These are phyloP conservation scores for Lolium perenne DNA, from an alignment of 176 grass and related monocot species.

Conservation along the genomic window DNA sequence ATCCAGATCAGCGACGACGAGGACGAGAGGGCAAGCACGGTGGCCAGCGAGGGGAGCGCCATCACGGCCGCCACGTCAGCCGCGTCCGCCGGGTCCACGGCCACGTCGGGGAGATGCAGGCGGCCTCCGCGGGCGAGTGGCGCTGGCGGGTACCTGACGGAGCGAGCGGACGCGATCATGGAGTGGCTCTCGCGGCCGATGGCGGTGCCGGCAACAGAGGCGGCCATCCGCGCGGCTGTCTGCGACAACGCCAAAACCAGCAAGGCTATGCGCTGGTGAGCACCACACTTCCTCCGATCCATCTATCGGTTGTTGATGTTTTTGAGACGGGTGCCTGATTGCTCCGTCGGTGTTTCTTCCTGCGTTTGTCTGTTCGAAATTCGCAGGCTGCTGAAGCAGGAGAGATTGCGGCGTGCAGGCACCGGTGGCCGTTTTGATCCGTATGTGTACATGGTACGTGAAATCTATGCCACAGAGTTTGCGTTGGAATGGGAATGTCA, in stretches of 20 bases:
- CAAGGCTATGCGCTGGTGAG: conserved; percentile 57
- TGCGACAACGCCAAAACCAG: conserved; percentile 48
- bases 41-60: conserved; percentile 57
- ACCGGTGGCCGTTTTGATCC: conserved; percentile 42
- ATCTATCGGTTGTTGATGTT: conserved; percentile 6
- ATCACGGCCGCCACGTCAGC: conserved; percentile 39
- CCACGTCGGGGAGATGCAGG: conserved; percentile 44
- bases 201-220: conserved; percentile 44
- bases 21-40: conserved; percentile 31
- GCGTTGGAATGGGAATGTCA: not conserved
- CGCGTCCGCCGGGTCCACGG: conserved; percentile 50
- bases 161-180: conserved; percentile 45
- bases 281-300: not conserved
- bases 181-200: conserved; percentile 37
- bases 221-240: conserved; percentile 47
- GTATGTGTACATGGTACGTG: conserved; percentile 57
- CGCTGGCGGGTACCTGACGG: not conserved
- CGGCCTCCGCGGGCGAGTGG: not conserved
- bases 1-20: conserved; percentile 38
- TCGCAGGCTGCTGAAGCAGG: conserved; percentile 47
- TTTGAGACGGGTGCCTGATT: not conserved
- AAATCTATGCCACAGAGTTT: conserved; percentile 10
- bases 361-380: conserved; percentile 18
- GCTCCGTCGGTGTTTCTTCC: not conserved
- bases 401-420: conserved; percentile 41